Evolutionary conservation across 768 basidiomycete genomes (phyloP).

Genomic region (Panaeolus cyanescens): DNA sequence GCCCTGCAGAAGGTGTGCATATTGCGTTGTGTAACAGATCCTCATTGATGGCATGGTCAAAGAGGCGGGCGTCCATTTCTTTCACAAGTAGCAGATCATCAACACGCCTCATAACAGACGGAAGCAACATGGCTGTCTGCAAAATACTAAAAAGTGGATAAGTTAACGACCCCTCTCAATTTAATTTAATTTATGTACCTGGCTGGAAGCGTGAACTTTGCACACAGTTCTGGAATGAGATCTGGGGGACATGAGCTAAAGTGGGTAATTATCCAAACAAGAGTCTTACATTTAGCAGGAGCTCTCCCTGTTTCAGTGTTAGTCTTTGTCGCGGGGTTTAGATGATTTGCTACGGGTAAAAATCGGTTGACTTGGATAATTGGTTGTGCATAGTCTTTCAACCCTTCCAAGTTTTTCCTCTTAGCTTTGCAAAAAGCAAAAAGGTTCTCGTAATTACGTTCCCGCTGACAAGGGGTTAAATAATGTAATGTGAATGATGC

Average conservation of each 20-base stretch:
- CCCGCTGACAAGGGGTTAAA: slow-evolving; percentile 45
- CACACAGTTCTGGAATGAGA: slow-evolving; percentile 82
- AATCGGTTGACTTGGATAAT: slow-evolving; percentile 68
- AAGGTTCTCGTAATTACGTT: slow-evolving; percentile 58
- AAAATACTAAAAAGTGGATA: slow-evolving; percentile 57
- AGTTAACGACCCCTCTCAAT: too few species aligned
- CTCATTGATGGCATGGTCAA: slow-evolving; percentile 64
- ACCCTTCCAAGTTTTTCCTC: slow-evolving; percentile 61
- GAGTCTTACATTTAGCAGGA: slow-evolving; percentile 60
- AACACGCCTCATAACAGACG: slow-evolving; percentile 71
- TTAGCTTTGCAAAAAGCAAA: slow-evolving; percentile 67
- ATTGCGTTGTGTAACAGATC: slow-evolving; percentile 65
- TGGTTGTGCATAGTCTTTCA: slow-evolving; percentile 66
- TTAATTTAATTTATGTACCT: slow-evolving; percentile 43
- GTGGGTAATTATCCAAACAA: neutral
- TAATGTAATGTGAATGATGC: neutral
- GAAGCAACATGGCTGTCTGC: slow-evolving; percentile 68
- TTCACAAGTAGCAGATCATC: slow-evolving; percentile 77
- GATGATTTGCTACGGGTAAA: slow-evolving; percentile 51
- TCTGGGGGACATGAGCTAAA: slow-evolving; percentile 41
- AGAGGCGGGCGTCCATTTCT: slow-evolving; percentile 73
- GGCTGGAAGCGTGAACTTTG: slow-evolving; percentile 70
- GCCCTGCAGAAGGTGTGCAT: slow-evolving; percentile 67
- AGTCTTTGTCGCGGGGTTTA: slow-evolving; percentile 56
- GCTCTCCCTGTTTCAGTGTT: slow-evolving; percentile 36